phyloP scores from a whole-genome alignment of 306 rosid genomes.

The Glycine tomentella region DNA sequence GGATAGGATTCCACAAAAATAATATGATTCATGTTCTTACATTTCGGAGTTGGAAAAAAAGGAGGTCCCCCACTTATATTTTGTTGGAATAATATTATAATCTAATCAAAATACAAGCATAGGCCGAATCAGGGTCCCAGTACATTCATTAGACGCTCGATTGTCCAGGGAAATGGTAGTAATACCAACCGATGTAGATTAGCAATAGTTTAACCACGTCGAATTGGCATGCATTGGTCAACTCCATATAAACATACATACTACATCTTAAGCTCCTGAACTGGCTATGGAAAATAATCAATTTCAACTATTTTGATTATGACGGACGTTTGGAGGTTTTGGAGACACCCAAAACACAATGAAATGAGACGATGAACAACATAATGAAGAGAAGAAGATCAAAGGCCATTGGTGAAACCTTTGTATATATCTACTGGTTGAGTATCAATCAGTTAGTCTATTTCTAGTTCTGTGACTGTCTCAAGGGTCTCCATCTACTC shows the following conservation, averaged over 20 bases:
- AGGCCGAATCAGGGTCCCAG: constrained; percentile 25
- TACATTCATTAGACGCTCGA: constrained; percentile 13
- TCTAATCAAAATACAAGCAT: constrained; percentile 14
- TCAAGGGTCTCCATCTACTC: constrained; percentile 44
- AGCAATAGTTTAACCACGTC: not conserved
- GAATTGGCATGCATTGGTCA: constrained; percentile 16
- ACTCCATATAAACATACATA: not conserved
- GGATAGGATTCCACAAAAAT: constrained; percentile 29
- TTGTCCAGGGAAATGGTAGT: not conserved
- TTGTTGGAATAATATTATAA: constrained; percentile 17
- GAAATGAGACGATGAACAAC: constrained; percentile 16
- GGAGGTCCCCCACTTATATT: constrained; percentile 23
- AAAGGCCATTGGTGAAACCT: not conserved
- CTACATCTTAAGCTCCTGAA: constrained; percentile 14
- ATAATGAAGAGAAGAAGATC: not conserved
- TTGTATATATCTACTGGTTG: constrained; percentile 20
- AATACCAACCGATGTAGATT: not conserved
- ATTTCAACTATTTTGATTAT: constrained; percentile 27
- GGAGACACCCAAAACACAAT: constrained; percentile 19
- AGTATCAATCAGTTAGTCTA: constrained; percentile 43
- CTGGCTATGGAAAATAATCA: not conserved
- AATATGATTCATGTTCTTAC: constrained; percentile 25
- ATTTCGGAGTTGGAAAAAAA: not conserved
- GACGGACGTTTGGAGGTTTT: constrained; percentile 39
- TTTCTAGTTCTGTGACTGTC: constrained; percentile 37